These are phyloP conservation scores for Circinella umbellata DNA, from an alignment of 371 early-diverging fungal genomes.

Conservation along the genomic window DNA sequence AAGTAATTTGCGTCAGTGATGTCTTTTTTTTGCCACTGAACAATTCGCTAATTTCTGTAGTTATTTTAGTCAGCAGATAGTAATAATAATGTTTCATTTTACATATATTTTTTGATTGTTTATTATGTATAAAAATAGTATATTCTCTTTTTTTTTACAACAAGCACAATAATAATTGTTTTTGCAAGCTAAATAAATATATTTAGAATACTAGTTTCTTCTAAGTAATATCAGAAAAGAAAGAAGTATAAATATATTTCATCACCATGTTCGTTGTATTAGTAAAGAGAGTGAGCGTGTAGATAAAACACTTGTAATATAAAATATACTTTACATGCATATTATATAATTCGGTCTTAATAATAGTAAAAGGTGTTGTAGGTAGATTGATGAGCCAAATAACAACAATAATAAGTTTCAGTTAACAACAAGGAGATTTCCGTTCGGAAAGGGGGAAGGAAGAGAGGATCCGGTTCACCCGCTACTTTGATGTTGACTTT, in stretches of 20 bases:
- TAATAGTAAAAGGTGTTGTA: neutral
- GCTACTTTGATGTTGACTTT: constrained; percentile 4
- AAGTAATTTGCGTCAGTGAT: neutral
- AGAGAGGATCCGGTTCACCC: constrained; percentile 13
- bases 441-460: constrained; percentile 4
- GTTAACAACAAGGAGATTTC: constrained; percentile 1
- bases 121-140: no score
- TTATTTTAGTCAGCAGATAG: neutral
- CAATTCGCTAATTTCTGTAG: neutral
- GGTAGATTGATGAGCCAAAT: neutral
- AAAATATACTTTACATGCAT: constrained; percentile 1
- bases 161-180: no score
- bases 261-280: neutral
- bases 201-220: no score
- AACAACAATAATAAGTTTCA: neutral
- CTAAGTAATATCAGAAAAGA: neutral
- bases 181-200: no score
- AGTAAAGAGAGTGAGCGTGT: neutral
- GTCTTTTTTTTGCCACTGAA: no score
- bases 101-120: no score
- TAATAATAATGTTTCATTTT: no score
- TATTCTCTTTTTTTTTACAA: no score
- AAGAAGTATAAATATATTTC: neutral
- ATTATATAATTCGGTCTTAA: neutral
- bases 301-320: neutral